Percentiles rank a stretch among this genome's conserved stretches.
phyloP scores from a whole-genome alignment of 1,139 yeast genomes.

The Candida sojae region DNA sequence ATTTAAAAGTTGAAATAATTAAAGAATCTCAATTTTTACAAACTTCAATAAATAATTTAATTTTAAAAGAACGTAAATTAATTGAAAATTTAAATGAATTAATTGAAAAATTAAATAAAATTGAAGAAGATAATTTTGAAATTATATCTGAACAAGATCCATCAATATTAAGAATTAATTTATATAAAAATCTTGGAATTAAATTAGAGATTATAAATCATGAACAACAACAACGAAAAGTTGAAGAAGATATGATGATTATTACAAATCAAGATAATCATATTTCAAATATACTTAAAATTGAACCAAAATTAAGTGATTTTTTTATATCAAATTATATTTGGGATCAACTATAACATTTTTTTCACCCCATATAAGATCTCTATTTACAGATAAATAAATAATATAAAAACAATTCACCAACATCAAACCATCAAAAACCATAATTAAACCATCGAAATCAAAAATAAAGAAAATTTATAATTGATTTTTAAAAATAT shows the following conservation, averaged over 20 bases:
- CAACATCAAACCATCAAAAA: not conserved
- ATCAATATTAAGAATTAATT: conserved; percentile 40
- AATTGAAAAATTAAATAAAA: conserved; percentile 21
- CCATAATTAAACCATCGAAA: too few relatives aligned
- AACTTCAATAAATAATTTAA: conserved; percentile 48
- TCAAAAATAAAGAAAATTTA: too few relatives aligned
- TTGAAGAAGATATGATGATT: conserved; percentile 32
- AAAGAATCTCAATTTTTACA: conserved; percentile 60
- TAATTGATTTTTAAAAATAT: conserved; percentile 70
- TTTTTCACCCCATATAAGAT: too few relatives aligned
- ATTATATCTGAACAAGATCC: conserved; percentile 29
- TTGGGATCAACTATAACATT: conserved; percentile 65
- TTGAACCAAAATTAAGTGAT: conserved; percentile 61
- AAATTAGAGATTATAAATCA: conserved; percentile 27
- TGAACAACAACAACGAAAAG: not conserved
- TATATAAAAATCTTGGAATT: conserved; percentile 48
- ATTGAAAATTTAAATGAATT: conserved; percentile 30
- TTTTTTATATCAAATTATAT: conserved; percentile 67
- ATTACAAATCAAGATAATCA: conserved; percentile 53
- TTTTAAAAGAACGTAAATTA: conserved; percentile 43
- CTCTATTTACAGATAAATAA: too few relatives aligned
- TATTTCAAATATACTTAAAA: conserved; percentile 51
- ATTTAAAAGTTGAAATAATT: conserved; percentile 54
- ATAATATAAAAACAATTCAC: not conserved
- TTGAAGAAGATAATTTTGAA: conserved; percentile 22